A percentile compares a stretch with the other conserved stretches of the same genome.
These are phyloP conservation scores for Exophiala spinifera DNA, from an alignment of 2,329 filamentous ascomycete genomes.

Conservation along the genomic window DNA sequence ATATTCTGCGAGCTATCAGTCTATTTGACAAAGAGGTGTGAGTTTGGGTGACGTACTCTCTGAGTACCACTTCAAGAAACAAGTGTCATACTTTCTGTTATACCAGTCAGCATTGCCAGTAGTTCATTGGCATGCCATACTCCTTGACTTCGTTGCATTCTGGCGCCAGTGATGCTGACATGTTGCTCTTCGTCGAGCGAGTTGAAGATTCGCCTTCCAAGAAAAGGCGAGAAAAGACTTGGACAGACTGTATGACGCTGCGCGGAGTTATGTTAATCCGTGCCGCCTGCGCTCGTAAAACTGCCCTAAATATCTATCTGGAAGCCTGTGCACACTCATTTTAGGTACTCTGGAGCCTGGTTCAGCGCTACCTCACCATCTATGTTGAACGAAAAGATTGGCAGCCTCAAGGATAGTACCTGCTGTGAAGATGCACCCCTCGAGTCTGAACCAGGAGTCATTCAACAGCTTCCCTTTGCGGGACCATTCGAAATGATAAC, in stretches of 20 bases:
- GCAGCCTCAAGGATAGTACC: too few relatives aligned
- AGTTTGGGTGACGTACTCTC: constrained; percentile 65
- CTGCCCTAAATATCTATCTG: too few relatives aligned
- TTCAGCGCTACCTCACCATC: too few relatives aligned
- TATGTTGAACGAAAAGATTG: too few relatives aligned
- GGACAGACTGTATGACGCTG: neutral
- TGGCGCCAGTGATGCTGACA: constrained; percentile 92
- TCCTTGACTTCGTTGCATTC: constrained; percentile 97
- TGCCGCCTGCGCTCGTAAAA: neutral
- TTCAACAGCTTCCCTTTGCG: too few relatives aligned
- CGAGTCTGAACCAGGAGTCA: too few relatives aligned
- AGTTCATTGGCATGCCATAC: constrained; percentile 52
- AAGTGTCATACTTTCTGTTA: constrained; percentile 84
- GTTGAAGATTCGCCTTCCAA: neutral
- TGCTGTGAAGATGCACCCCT: too few relatives aligned
- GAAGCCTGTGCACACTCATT: too few relatives aligned
- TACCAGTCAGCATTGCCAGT: constrained; percentile 3
- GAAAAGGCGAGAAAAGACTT: neutral
- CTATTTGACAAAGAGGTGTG: constrained; percentile 13
- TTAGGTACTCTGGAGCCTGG: too few relatives aligned
- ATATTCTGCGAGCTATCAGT: constrained; percentile 64
- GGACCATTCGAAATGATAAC: too few relatives aligned
- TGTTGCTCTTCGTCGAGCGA: constrained; percentile 38
- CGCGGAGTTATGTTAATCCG: neutral
- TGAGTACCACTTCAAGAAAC: constrained; percentile 99